These are phyloP conservation scores for Plasmodium ovale DNA, from an alignment of 169 alveolate species.

Conservation along the genomic window DNA sequence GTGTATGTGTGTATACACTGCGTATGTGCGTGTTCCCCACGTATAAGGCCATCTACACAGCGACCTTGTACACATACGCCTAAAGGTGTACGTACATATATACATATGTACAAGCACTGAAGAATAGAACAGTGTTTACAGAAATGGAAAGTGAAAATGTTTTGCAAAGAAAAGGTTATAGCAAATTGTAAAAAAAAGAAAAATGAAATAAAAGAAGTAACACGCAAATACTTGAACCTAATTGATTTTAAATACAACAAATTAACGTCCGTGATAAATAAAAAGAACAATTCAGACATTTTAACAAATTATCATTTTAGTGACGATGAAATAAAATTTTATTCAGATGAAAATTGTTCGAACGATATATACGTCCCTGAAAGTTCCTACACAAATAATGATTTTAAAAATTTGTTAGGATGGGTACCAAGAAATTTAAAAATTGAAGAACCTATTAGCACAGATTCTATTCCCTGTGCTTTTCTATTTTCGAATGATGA, in stretches of 20 bases:
- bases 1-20: neutral
- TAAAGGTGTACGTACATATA: neutral
- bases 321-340: conserved; percentile 72
- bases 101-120: no score
- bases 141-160: conserved; percentile 54
- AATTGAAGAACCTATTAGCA: conserved; percentile 29
- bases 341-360: conserved; percentile 27
- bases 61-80: neutral
- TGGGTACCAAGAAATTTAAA: conserved; percentile 72
- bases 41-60: neutral
- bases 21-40: neutral
- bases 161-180: conserved; percentile 26
- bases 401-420: conserved; percentile 72
- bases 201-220: conserved; percentile 42
- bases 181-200: conserved; percentile 29
- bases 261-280: conserved; percentile 21
- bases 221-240: conserved; percentile 38
- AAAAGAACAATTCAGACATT: conserved; percentile 6
- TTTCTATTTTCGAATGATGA: conserved; percentile 38
- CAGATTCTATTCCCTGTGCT: conserved; percentile 72
- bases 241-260: conserved; percentile 36
- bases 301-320: conserved; percentile 65
- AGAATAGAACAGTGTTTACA: neutral
- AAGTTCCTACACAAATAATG: conserved; percentile 66
- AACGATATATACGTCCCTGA: conserved; percentile 38